Conservation (phyloP, 1,284 basidiomycete species). For the Cutaneotrichosporon sp. region DNA sequence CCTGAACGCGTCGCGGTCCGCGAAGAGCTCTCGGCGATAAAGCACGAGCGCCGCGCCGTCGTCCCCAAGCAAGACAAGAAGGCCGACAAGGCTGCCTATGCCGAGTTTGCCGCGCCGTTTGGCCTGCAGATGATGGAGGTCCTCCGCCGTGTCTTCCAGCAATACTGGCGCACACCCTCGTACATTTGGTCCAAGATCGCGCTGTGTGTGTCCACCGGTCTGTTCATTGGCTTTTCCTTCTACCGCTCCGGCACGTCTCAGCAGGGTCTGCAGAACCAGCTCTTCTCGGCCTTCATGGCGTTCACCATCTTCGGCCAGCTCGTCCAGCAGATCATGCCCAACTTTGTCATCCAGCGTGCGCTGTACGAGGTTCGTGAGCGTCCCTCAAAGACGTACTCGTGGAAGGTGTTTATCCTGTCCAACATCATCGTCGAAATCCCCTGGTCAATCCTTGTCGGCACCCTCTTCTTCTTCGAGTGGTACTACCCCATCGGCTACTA, state of each 20-base stretch:
- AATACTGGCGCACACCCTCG: conserved; percentile 61
- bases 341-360: conserved; percentile 52
- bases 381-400: conserved; percentile 72
- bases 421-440: conserved; percentile 49
- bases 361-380: conserved; percentile 70
- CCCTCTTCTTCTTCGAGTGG: conserved; percentile 49
- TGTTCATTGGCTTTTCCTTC: conserved; percentile 55
- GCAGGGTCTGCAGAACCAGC: conserved; percentile 73
- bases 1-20: conserved; percentile 46
- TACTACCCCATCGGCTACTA: conserved; percentile 50
- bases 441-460: conserved; percentile 52
- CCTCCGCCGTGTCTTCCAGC: conserved; percentile 54
- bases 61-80: conserved; percentile 26
- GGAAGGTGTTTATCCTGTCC: conserved; percentile 59
- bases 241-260: conserved; percentile 62
- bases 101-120: conserved; percentile 57
- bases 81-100: conserved; percentile 37
- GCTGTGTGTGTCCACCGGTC: conserved; percentile 44
- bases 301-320: conserved; percentile 49
- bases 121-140: conserved; percentile 54
- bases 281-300: conserved; percentile 54
- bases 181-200: conserved; percentile 71
- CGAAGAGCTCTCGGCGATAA: conserved; percentile 49
- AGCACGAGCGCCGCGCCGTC: conserved; percentile 33
- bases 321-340: conserved; percentile 48